A percentile compares a stretch with the other conserved stretches of the same genome.
phyloP scores from a whole-genome alignment of 2,329 filamentous ascomycete species.

The Albophoma yamanashiensis region DNA sequence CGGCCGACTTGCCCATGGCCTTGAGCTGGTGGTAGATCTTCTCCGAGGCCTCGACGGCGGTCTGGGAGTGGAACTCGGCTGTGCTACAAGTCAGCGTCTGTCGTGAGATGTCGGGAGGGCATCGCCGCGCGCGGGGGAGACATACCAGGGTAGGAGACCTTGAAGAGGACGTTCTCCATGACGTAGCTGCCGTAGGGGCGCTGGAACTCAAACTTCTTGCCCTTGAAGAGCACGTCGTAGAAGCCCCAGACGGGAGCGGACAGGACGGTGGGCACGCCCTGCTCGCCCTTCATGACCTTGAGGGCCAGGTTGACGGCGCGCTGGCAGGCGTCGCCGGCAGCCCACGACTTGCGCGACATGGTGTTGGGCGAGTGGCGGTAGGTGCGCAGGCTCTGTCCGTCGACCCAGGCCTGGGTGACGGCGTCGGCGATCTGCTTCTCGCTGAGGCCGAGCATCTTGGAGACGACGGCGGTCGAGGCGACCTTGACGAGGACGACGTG shows the following conservation, averaged over 20 bases:
- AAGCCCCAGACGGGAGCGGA: conserved; percentile 94
- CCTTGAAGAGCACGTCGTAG: conserved; percentile 96
- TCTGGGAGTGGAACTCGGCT: conserved; percentile 98
- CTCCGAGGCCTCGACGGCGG: conserved; percentile 88
- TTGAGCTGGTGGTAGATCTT: conserved; percentile 78
- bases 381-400: conserved; percentile 89
- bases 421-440: conserved; percentile 91
- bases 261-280: conserved; percentile 83
- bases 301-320: conserved; percentile 83
- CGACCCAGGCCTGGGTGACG: conserved; percentile 94
- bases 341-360: conserved; percentile 99
- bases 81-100: conserved; percentile 1
- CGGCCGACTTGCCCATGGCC: conserved; percentile 76
- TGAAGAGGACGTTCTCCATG: conserved; percentile 99
- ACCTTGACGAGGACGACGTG: conserved; percentile 98
- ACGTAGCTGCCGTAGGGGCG: conserved; percentile 95
- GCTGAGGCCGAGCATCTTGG: conserved; percentile 84
- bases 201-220: conserved; percentile 94
- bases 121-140: conserved; percentile 3
- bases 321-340: conserved; percentile 95
- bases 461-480: conserved; percentile 84
- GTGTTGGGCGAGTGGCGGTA: conserved; percentile 98
- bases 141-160: conserved; percentile 93
- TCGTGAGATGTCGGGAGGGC: background rate
- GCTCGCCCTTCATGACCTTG: conserved; percentile 85